A percentile compares a stretch with the other conserved stretches of the same genome.
Evolutionary conservation across 768 basidiomycete species (phyloP).

Genomic region (Termitomyces sp.): DNA sequence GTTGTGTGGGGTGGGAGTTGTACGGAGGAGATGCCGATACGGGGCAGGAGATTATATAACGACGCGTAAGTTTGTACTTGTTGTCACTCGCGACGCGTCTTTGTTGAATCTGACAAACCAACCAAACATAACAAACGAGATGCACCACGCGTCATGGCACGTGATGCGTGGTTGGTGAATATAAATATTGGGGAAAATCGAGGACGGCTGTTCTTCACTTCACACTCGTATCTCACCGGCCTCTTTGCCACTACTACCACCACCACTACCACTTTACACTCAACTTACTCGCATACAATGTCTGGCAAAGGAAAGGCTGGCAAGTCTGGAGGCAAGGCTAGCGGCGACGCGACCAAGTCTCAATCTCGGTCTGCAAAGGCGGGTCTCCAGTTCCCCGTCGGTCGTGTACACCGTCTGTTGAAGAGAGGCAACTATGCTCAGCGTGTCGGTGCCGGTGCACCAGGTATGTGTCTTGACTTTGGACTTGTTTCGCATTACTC

Average conservation of each 20-base stretch:
- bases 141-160: conserved; percentile 6
- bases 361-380: conserved; percentile 74
- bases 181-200: conserved; percentile 33
- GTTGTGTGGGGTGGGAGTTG: conserved; percentile 12
- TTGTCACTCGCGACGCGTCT: conserved; percentile 39
- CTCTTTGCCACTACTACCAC: conserved; percentile 15
- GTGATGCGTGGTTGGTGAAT: conserved; percentile 21
- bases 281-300: conserved; percentile 27
- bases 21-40: conserved; percentile 33
- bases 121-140: not conserved
- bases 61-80: conserved; percentile 45
- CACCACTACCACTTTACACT: conserved; percentile 13
- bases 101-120: conserved; percentile 31
- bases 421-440: conserved; percentile 88
- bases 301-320: conserved; percentile 54
- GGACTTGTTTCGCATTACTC: no score
- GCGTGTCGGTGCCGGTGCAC: conserved; percentile 87
- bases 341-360: conserved; percentile 47
- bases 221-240: conserved; percentile 10
- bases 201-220: conserved; percentile 15
- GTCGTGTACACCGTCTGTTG: conserved; percentile 88
- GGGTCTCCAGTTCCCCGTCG: conserved; percentile 84
- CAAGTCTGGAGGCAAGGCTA: conserved; percentile 48
- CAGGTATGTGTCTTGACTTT: conserved; percentile 60
- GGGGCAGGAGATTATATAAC: conserved; percentile 34